A percentile compares a stretch with the other conserved stretches of the same genome.
Evolutionary conservation across 1,139 yeast genomes (phyloP).

Genomic region (Yarrowia galli): DNA sequence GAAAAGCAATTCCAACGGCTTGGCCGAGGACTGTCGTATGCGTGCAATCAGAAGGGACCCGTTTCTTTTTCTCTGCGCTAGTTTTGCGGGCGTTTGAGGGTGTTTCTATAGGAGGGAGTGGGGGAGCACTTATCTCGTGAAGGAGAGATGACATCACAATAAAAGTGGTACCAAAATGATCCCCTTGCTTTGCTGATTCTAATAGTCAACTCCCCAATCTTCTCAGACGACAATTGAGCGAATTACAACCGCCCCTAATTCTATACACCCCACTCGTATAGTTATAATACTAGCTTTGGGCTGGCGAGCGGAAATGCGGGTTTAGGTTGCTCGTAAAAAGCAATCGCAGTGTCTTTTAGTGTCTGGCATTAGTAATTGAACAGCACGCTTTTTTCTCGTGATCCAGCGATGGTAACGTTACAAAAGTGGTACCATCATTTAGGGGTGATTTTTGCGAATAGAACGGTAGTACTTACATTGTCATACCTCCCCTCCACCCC

Average conservation of each 20-base stretch:
- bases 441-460: not conserved
- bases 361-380: no score
- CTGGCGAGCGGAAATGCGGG: slow-evolving; percentile 2
- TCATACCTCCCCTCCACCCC: not conserved
- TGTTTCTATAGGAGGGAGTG: not conserved
- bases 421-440: not conserved
- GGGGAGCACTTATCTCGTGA: no score
- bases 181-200: not conserved
- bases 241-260: no score
- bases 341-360: not conserved
- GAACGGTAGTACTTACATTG: not conserved
- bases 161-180: no score
- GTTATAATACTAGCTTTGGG: not conserved
- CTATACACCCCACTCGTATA: not conserved
- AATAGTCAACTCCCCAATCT: not conserved
- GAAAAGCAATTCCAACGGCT: no score
- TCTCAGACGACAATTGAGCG: not conserved
- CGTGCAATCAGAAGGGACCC: no score
- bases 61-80: not conserved
- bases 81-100: not conserved
- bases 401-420: no score
- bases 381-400: no score
- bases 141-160: no score
- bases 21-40: no score
- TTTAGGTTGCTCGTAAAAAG: not conserved